Conservation (phyloP, 2,329 filamentous ascomycete species). For the Thelonectria olida region DNA sequence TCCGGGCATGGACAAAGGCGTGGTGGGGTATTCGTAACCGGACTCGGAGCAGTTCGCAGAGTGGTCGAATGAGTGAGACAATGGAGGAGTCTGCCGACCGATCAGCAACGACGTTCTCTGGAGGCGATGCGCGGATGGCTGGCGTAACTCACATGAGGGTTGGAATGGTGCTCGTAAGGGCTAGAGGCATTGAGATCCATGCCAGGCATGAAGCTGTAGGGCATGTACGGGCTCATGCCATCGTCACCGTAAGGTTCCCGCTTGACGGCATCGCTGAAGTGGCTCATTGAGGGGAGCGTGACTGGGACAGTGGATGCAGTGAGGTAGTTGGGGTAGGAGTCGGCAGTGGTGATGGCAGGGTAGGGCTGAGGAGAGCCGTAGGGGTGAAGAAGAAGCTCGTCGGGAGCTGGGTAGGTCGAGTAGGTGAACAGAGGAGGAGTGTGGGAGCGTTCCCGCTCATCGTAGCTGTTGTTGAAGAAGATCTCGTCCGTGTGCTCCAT, state of each 20-base stretch:
- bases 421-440: constrained; percentile 76
- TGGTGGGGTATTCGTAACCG: constrained; percentile 72
- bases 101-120: constrained; percentile 60
- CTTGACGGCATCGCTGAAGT: constrained; percentile 73
- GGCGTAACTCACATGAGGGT: constrained; percentile 76
- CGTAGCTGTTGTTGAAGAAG: constrained; percentile 68
- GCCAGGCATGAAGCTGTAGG: constrained; percentile 71
- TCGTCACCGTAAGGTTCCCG: constrained; percentile 68
- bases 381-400: constrained; percentile 69
- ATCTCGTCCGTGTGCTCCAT: constrained; percentile 71
- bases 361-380: constrained; percentile 65
- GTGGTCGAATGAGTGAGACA: constrained; percentile 77
- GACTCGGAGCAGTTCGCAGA: constrained; percentile 70
- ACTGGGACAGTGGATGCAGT: constrained; percentile 61
- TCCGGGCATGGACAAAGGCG: constrained; percentile 77
- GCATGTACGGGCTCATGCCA: constrained; percentile 72
- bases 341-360: constrained; percentile 59
- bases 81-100: constrained; percentile 74
- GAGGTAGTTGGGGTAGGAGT: constrained; percentile 66
- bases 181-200: constrained; percentile 70
- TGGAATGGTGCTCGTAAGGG: constrained; percentile 73
- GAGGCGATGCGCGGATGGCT: constrained; percentile 51
- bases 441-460: constrained; percentile 74
- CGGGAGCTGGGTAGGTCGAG: constrained; percentile 72
- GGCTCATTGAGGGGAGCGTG: constrained; percentile 71